Percentiles rank a stretch among this genome's conserved stretches.
phyloP scores from a whole-genome alignment of 139 green algal species.

The Spirogloea muscicola region DNA sequence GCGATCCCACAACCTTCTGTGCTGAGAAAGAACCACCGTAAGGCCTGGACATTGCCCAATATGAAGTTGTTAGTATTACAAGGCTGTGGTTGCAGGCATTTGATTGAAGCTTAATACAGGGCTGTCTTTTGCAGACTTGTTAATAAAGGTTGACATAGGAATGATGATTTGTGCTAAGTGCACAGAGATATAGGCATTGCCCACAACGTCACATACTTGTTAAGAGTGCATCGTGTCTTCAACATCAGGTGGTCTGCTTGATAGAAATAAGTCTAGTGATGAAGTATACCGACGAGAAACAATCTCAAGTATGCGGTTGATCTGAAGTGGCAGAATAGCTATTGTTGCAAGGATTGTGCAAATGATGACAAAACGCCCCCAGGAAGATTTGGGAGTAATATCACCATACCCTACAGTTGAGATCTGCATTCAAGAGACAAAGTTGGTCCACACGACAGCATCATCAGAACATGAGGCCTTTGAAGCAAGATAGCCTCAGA shows the following conservation, averaged over 20 bases:
- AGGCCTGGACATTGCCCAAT: conserved; percentile 9
- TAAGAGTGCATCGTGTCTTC: neutral
- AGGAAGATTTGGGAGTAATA: conserved; percentile 12
- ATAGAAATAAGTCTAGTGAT: neutral
- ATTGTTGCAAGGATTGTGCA: conserved; percentile 6
- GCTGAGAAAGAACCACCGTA: conserved; percentile 7
- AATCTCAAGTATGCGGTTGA: conserved; percentile 11
- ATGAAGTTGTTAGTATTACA: neutral
- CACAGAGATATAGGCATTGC: neutral
- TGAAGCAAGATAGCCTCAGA: neutral
- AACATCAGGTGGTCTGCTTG: neutral
- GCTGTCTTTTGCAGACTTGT: too few species aligned
- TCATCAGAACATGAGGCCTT: neutral
- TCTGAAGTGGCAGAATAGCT: conserved; percentile 5
- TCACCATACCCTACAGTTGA: conserved; percentile 30
- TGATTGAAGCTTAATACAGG: too few species aligned
- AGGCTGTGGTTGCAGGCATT: too few species aligned
- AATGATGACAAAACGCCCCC: conserved; percentile 22
- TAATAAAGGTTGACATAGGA: too few species aligned
- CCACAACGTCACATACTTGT: neutral
- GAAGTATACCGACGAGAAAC: neutral
- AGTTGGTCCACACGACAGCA: neutral
- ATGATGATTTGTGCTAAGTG: too few species aligned
- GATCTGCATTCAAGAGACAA: neutral
- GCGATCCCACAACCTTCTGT: neutral